Conservation (phyloP, 2,329 filamentous ascomycete species). For the Chrysoporthe deuterocubensis region DNA sequence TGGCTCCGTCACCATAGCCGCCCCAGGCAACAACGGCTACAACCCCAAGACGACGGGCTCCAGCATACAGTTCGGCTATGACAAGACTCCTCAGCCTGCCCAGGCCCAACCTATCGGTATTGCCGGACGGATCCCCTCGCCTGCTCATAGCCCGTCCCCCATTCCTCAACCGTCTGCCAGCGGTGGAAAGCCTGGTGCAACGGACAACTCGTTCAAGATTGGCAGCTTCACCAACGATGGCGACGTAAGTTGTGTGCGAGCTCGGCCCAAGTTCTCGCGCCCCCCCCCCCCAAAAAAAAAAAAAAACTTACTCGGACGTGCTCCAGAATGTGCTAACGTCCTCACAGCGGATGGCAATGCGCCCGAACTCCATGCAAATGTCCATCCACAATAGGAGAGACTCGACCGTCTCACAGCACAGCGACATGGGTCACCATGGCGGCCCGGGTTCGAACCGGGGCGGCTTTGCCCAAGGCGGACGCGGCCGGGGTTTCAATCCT, state of each 20-base stretch:
- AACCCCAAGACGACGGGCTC: slow-evolving; percentile 55
- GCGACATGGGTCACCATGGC: slow-evolving; percentile 68
- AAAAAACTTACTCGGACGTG: slow-evolving; percentile 26
- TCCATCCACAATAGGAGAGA: slow-evolving; percentile 76
- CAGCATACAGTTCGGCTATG: slow-evolving; percentile 82
- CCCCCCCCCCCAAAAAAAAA: slow-evolving; percentile 4
- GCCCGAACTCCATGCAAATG: slow-evolving; percentile 55
- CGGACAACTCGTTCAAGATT: slow-evolving; percentile 69
- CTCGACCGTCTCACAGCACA: slow-evolving; percentile 82
- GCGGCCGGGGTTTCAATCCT: slow-evolving; percentile 47
- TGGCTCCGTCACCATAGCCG: slow-evolving; percentile 88
- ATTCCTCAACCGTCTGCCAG: slow-evolving; percentile 86
- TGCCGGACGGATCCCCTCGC: slow-evolving; percentile 76
- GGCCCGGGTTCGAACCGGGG: slow-evolving; percentile 62
- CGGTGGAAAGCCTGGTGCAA: slow-evolving; percentile 71
- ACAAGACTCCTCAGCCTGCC: slow-evolving; percentile 67
- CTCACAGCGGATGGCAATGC: slow-evolving; percentile 69
- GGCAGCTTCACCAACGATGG: slow-evolving; percentile 83
- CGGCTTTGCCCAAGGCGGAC: slow-evolving; percentile 54
- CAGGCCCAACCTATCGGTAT: slow-evolving; percentile 63
- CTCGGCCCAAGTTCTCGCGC: not conserved
- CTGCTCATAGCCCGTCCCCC: slow-evolving; percentile 86
- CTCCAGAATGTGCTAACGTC: slow-evolving; percentile 1
- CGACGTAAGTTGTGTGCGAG: slow-evolving; percentile 64
- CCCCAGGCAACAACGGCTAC: slow-evolving; percentile 76